These are phyloP conservation scores for Geosiphon pyriformis DNA, from an alignment of 192 early-diverging fungal species.

Conservation along the genomic window DNA sequence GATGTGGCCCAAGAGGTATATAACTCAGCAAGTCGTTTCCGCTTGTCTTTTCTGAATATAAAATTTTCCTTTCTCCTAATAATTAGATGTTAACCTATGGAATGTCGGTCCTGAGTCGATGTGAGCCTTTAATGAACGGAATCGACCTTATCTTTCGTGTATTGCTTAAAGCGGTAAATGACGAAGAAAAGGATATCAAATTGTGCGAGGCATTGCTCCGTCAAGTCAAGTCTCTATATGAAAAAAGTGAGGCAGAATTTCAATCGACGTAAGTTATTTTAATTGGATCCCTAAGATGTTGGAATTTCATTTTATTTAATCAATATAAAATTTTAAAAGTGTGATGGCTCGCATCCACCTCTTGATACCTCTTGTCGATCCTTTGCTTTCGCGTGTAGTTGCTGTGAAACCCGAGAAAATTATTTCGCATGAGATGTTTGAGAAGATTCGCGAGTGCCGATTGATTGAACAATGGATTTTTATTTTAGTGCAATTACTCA, in stretches of 20 bases:
- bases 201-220: constrained; percentile 7
- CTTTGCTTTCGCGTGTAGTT: background rate
- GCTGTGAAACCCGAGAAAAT: background rate
- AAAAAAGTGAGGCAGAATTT: constrained; percentile 4
- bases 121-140: background rate
- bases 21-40: background rate
- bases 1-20: constrained; percentile 15
- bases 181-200: constrained; percentile 4
- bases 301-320: no score
- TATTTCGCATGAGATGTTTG: background rate
- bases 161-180: constrained; percentile 1
- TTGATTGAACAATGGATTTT: constrained; percentile 14
- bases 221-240: constrained; percentile 10
- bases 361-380: background rate
- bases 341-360: background rate
- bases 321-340: no score
- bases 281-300: no score
- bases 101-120: background rate
- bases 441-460: background rate
- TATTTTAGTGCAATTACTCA: background rate
- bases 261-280: no score
- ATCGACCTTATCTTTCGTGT: constrained; percentile 21
- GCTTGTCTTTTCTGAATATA: background rate
- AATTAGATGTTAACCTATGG: constrained; percentile 11
- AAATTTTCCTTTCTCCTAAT: background rate